These are phyloP conservation scores for Geosmithia flava DNA, from an alignment of 2,329 filamentous ascomycete genomes.

Conservation along the genomic window DNA sequence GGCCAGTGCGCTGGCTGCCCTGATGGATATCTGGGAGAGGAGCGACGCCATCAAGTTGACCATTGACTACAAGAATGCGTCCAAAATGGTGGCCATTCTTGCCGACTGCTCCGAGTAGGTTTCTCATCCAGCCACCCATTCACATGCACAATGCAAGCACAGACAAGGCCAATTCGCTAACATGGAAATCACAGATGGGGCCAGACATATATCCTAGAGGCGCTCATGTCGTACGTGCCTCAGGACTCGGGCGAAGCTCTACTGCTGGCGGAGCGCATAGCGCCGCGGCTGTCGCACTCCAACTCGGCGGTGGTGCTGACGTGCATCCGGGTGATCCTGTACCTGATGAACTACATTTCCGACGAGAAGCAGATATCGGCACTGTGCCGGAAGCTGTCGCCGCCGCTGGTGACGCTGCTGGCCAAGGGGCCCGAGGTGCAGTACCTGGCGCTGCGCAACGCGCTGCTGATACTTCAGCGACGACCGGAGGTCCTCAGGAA, in stretches of 20 bases:
- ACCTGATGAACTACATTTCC: constrained; percentile 96
- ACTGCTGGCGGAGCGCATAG: constrained; percentile 82
- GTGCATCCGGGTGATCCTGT: constrained; percentile 90
- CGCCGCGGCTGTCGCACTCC: constrained; percentile 90
- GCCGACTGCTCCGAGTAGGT: constrained; percentile 93
- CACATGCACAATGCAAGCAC: no score
- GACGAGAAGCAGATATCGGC: constrained; percentile 80
- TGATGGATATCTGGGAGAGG: constrained; percentile 98
- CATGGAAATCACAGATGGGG: constrained; percentile 58
- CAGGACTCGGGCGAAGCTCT: constrained; percentile 82
- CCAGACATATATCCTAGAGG: constrained; percentile 95
- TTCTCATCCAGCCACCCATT: no score
- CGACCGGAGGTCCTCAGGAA: constrained; percentile 88
- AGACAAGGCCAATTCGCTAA: not conserved
- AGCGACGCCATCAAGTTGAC: constrained; percentile 97
- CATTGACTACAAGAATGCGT: constrained; percentile 94
- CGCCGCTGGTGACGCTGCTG: constrained; percentile 84
- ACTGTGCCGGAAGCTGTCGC: constrained; percentile 85
- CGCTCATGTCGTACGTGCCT: constrained; percentile 94
- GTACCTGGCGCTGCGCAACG: constrained; percentile 88
- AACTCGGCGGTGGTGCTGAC: constrained; percentile 95
- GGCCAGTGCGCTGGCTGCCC: constrained; percentile 75
- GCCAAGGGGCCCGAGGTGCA: constrained; percentile 98
- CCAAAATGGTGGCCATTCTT: constrained; percentile 93
- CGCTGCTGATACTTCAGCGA: constrained; percentile 83